Conservation (phyloP, 2,329 filamentous ascomycete genomes). For the Colletotrichum cuscutae region DNA sequence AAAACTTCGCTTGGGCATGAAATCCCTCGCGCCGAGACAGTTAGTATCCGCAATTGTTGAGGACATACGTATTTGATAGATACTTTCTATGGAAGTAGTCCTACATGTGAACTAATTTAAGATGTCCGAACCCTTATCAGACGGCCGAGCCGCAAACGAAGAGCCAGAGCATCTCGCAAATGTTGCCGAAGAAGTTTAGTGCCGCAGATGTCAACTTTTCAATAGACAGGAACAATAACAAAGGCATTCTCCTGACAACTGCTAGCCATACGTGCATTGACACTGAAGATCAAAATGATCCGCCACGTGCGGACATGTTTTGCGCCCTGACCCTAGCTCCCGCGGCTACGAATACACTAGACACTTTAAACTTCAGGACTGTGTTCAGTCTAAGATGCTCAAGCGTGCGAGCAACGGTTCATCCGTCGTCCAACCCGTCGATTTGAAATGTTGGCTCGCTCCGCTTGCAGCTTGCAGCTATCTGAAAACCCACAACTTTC, state of each 20-base stretch:
- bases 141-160: not conserved
- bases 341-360: not conserved
- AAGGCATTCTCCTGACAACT: not conserved
- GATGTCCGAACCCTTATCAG: not conserved
- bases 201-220: not conserved
- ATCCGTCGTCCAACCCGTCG: not conserved
- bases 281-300: not conserved
- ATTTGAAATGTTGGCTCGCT: not conserved
- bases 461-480: not conserved
- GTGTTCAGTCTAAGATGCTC: constrained; percentile 8
- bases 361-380: constrained; percentile 10
- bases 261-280: not conserved
- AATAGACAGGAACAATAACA: not conserved
- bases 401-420: not conserved
- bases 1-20: not conserved
- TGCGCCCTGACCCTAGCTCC: constrained; percentile 14
- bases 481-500: not conserved
- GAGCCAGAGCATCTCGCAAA: not conserved
- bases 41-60: constrained; percentile 22
- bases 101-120: too few species aligned
- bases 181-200: not conserved
- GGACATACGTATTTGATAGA: not conserved
- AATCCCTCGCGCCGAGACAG: not conserved
- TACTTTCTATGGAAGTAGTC: not conserved
- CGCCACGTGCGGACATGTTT: constrained; percentile 4